phyloP scores from a whole-genome alignment of 768 basidiomycete species.

The Gloeopeniophorella convolvens region DNA sequence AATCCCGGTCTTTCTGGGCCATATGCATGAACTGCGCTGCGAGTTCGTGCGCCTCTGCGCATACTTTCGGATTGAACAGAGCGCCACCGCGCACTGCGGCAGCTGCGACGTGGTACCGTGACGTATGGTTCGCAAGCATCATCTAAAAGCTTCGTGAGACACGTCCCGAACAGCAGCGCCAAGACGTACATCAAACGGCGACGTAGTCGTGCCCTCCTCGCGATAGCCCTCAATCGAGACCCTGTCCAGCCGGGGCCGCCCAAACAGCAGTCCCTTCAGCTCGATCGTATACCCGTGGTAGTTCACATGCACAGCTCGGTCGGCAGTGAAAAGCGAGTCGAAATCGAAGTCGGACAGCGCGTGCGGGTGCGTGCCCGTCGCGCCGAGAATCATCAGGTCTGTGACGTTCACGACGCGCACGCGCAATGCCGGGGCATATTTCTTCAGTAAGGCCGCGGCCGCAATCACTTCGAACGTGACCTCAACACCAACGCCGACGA shows the following conservation, averaged over 20 bases:
- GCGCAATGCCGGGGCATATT: constrained; percentile 61
- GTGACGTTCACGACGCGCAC: constrained; percentile 87
- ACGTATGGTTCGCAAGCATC: constrained; percentile 68
- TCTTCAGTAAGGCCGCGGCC: constrained; percentile 73
- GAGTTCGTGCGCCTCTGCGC: constrained; percentile 50
- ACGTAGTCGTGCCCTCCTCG: constrained; percentile 77
- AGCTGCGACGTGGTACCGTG: constrained; percentile 59
- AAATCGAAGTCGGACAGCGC: constrained; percentile 57
- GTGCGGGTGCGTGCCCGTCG: constrained; percentile 69
- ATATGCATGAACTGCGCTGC: constrained; percentile 55
- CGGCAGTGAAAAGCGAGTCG: constrained; percentile 61
- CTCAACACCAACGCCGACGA: constrained; percentile 85
- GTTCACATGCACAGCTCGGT: constrained; percentile 69
- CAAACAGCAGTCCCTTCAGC: constrained; percentile 58
- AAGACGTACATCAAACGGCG: constrained; percentile 62
- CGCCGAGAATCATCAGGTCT: constrained; percentile 78
- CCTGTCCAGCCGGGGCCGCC: constrained; percentile 42
- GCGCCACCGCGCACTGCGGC: constrained; percentile 55
- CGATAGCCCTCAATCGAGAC: constrained; percentile 56
- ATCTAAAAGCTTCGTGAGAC: constrained; percentile 37
- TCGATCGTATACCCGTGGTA: constrained; percentile 81
- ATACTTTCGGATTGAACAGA: constrained; percentile 43
- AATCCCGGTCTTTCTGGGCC: constrained; percentile 53
- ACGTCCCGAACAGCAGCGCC: neutral
- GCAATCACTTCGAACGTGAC: constrained; percentile 86